phyloP scores from a whole-genome alignment of 306 rosid genomes.

The Medicago lupulina region DNA sequence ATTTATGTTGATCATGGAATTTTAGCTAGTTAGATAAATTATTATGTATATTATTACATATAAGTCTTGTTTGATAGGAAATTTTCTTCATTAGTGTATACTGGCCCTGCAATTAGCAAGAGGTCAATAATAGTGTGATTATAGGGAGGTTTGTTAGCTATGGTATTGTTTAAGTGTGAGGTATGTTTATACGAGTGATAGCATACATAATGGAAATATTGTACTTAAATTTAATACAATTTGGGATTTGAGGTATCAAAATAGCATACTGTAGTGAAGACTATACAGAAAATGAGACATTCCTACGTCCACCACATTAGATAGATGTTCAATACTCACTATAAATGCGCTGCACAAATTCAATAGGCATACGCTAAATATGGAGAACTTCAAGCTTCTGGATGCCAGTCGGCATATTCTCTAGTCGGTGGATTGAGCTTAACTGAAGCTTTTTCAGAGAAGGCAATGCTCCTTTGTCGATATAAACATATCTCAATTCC shows the following conservation, averaged over 20 bases:
- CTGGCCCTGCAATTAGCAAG: slow-evolving; percentile 56
- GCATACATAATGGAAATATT: slow-evolving; percentile 37
- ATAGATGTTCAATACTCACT: too few relatives aligned
- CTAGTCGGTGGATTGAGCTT: too few relatives aligned
- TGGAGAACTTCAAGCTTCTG: too few relatives aligned
- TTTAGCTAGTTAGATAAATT: slow-evolving; percentile 50
- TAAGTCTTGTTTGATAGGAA: slow-evolving; percentile 50
- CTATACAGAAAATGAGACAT: too few relatives aligned
- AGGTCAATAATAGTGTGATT: slow-evolving; percentile 46
- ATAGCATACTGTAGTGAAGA: not conserved
- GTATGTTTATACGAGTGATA: slow-evolving; percentile 38
- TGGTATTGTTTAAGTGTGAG: slow-evolving; percentile 49
- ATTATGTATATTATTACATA: slow-evolving; percentile 52
- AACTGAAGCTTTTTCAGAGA: too few relatives aligned
- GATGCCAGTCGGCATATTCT: too few relatives aligned
- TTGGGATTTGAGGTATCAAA: slow-evolving; percentile 3
- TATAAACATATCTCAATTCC: too few relatives aligned
- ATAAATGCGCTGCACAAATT: too few relatives aligned
- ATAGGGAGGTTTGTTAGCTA: slow-evolving; percentile 47
- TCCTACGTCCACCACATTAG: not conserved
- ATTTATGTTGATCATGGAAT: slow-evolving; percentile 59
- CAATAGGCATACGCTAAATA: too few relatives aligned
- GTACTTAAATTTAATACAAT: slow-evolving; percentile 19
- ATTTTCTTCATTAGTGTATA: slow-evolving; percentile 49
- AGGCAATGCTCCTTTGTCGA: too few relatives aligned